These are phyloP conservation scores for Tilletia setariae DNA, from an alignment of 1,284 basidiomycete species.

Conservation along the genomic window DNA sequence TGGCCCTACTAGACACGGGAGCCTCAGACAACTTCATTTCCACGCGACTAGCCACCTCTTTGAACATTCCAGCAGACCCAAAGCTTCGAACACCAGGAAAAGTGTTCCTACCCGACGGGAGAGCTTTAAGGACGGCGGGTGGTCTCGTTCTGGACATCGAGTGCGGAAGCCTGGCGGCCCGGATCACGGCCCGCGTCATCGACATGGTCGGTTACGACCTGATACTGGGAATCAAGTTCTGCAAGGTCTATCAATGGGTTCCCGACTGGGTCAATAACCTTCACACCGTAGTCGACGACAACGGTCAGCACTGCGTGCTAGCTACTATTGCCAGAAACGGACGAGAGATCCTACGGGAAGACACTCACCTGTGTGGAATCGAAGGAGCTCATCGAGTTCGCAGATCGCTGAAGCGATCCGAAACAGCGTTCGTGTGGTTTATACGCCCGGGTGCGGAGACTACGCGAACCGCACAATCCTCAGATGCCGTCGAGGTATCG, in stretches of 20 bases:
- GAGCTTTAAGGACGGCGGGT: background rate
- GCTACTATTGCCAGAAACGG: background rate
- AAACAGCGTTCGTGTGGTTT: background rate
- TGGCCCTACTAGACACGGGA: background rate
- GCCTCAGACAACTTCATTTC: conserved; percentile 7
- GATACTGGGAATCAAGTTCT: conserved; percentile 1
- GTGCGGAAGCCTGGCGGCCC: background rate
- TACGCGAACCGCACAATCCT: too few relatives aligned
- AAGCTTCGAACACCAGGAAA: background rate
- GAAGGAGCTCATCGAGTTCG: background rate
- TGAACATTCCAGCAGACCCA: background rate
- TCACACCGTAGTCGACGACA: background rate
- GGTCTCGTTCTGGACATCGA: background rate
- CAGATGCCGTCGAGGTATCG: too few relatives aligned
- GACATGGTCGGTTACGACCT: background rate
- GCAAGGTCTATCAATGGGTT: background rate
- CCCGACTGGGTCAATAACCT: background rate
- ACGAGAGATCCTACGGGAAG: background rate
- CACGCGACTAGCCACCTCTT: background rate
- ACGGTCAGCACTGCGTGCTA: background rate
- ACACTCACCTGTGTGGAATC: background rate
- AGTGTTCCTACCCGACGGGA: background rate
- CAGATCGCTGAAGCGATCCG: background rate
- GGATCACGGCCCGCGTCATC: background rate
- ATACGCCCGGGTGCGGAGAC: background rate